phyloP scores from a whole-genome alignment of 2,329 filamentous ascomycete species.

The Alternaria viburni region DNA sequence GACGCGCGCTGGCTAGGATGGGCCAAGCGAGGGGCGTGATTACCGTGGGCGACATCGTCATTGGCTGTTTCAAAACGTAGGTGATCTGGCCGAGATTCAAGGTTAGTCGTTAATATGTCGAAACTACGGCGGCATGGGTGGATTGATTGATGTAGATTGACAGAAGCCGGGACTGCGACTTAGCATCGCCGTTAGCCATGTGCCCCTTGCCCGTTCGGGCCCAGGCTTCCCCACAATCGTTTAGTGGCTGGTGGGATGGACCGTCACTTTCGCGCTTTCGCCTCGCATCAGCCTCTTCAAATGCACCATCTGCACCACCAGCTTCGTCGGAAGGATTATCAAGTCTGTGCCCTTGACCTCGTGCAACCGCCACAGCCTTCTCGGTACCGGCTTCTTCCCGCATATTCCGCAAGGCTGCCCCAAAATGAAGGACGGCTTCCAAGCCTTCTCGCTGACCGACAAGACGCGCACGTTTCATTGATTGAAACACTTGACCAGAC shows the following conservation, averaged over 20 bases:
- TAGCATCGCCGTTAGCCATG: constrained; percentile 27
- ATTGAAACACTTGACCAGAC: constrained; percentile 32
- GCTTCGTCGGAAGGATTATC: constrained; percentile 29
- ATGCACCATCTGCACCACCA: constrained; percentile 26
- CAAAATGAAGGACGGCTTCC: constrained; percentile 23
- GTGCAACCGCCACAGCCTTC: constrained; percentile 8
- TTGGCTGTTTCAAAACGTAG: constrained; percentile 27
- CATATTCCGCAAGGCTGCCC: constrained; percentile 24
- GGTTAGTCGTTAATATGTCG: constrained; percentile 37
- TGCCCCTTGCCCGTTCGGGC: constrained; percentile 15
- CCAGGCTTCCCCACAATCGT: constrained; percentile 23
- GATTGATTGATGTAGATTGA: constrained; percentile 48
- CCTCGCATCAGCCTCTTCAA: constrained; percentile 20
- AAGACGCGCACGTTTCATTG: constrained; percentile 26
- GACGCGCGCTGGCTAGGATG: constrained; percentile 17
- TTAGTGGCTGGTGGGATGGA: constrained; percentile 17
- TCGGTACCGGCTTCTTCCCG: constrained; percentile 11
- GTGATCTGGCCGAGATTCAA: constrained; percentile 32
- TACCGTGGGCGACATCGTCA: constrained; percentile 30
- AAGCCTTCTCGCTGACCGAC: neutral
- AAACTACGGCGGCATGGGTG: constrained; percentile 29
- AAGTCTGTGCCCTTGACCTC: neutral
- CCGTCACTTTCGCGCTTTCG: constrained; percentile 18
- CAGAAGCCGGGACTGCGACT: constrained; percentile 37
- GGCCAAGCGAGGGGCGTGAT: constrained; percentile 30